phyloP scores from a whole-genome alignment of 768 basidiomycete genomes.

The Pleurotus tuoliensis region DNA sequence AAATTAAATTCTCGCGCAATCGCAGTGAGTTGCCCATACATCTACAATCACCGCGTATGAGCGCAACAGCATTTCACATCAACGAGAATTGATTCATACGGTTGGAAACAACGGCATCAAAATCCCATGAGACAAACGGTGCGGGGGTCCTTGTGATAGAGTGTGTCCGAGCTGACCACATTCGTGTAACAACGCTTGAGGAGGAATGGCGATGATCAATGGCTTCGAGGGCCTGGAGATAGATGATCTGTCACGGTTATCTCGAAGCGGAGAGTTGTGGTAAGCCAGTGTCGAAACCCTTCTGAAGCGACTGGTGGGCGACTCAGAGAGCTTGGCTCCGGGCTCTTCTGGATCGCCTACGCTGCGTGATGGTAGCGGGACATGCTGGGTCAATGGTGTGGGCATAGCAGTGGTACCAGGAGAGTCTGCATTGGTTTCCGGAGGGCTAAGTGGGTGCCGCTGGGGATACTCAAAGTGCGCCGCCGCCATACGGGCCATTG shows the following conservation, averaged over 20 bases:
- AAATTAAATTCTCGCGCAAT: constrained; percentile 83
- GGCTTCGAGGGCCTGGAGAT: constrained; percentile 39
- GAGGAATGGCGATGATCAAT: constrained; percentile 67
- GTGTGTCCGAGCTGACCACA: constrained; percentile 58
- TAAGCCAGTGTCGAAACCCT: constrained; percentile 53
- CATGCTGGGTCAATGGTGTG: background rate
- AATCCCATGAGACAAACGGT: constrained; percentile 63
- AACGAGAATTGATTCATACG: constrained; percentile 29
- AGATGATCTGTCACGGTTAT: constrained; percentile 35
- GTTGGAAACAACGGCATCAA: constrained; percentile 75
- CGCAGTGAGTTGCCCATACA: constrained; percentile 71
- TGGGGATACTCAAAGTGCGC: constrained; percentile 39
- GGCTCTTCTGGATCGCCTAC: constrained; percentile 5
- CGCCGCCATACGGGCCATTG: constrained; percentile 40
- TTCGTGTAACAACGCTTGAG: constrained; percentile 51
- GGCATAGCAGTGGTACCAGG: constrained; percentile 12
- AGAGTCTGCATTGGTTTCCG: constrained; percentile 31
- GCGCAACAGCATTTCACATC: constrained; percentile 1
- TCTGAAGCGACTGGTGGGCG: constrained; percentile 33
- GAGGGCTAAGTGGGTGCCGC: constrained; percentile 30
- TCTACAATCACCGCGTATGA: constrained; percentile 33
- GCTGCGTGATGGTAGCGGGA: background rate
- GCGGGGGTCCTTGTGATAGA: constrained; percentile 51
- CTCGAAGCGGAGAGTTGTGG: constrained; percentile 42
- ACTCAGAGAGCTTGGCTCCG: constrained; percentile 22